Evolutionary conservation across 768 basidiomycete species (phyloP).

Genomic region (Trametes gibbosa): DNA sequence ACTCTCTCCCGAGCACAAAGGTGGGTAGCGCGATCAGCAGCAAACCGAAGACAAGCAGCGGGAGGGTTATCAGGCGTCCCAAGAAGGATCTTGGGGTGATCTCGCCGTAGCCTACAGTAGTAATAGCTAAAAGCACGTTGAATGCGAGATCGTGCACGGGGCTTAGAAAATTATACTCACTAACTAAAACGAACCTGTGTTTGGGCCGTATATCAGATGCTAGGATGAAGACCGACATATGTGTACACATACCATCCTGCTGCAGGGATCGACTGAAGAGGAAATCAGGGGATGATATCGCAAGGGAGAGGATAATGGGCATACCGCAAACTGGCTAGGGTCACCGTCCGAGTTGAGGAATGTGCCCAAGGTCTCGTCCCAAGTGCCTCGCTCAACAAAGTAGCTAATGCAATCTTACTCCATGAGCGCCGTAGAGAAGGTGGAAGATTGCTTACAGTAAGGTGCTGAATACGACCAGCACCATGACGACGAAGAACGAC

Average conservation of each 20-base stretch:
- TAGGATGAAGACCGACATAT: conserved; percentile 11
- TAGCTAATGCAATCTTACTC: conserved; percentile 46
- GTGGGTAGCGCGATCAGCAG: conserved; percentile 87
- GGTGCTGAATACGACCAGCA: conserved; percentile 85
- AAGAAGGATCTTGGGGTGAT: conserved; percentile 85
- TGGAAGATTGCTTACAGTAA: conserved; percentile 51
- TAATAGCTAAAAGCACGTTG: conserved; percentile 54
- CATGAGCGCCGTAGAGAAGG: not conserved
- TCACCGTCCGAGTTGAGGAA: conserved; percentile 88
- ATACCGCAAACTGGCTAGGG: conserved; percentile 72
- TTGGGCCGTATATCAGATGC: not conserved
- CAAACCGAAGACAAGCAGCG: conserved; percentile 83
- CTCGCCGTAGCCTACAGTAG: conserved; percentile 90
- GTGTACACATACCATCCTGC: conserved; percentile 64
- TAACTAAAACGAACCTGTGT: conserved; percentile 69
- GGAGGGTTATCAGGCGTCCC: conserved; percentile 83
- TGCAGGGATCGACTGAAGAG: conserved; percentile 59
- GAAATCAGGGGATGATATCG: not conserved
- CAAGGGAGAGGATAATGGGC: conserved; percentile 19
- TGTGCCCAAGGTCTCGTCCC: conserved; percentile 76
- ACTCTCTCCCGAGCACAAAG: conserved; percentile 90
- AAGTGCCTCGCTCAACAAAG: conserved; percentile 87
- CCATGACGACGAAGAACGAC: conserved; percentile 85
- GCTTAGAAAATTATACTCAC: conserved; percentile 39
- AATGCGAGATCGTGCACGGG: not conserved